Evolutionary conservation across 495 filamentous ascomycete species (phyloP).

Genomic region (Lophiostoma macrostomum): DNA sequence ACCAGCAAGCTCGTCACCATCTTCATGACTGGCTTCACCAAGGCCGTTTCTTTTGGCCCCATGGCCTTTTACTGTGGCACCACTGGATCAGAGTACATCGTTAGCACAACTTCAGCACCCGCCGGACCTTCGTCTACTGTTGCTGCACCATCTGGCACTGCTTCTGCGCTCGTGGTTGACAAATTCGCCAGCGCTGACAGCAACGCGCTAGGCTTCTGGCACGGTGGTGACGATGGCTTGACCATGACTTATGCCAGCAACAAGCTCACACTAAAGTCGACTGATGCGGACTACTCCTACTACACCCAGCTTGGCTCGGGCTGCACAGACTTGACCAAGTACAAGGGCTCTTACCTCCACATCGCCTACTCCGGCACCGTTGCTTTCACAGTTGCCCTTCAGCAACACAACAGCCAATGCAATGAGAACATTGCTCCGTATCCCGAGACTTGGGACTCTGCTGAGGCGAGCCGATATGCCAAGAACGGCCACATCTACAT

Average conservation of each 20-base stretch:
- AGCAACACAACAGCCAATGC: conserved; percentile 68
- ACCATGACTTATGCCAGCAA: conserved; percentile 49
- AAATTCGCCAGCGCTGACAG: conserved; percentile 53
- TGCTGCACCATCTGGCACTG: conserved; percentile 48
- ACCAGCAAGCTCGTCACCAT: conserved; percentile 51
- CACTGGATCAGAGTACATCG: conserved; percentile 50
- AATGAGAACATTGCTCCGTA: conserved; percentile 58
- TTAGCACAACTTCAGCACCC: conserved; percentile 41
- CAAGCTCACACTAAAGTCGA: conserved; percentile 58
- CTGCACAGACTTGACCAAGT: conserved; percentile 61
- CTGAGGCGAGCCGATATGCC: conserved; percentile 67
- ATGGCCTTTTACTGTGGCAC: conserved; percentile 60
- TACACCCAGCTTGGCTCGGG: conserved; percentile 62
- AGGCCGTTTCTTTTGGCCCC: conserved; percentile 53
- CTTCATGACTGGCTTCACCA: conserved; percentile 48
- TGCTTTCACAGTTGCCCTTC: conserved; percentile 65
- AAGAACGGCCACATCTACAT: conserved; percentile 63
- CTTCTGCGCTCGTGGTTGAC: conserved; percentile 62
- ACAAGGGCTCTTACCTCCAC: conserved; percentile 63
- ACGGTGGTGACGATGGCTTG: conserved; percentile 64
- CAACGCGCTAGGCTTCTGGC: conserved; percentile 69
- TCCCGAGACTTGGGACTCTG: conserved; percentile 70
- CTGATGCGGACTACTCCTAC: conserved; percentile 66
- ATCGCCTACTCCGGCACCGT: conserved; percentile 65
- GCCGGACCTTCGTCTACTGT: conserved; percentile 47